Base-by-base conservation (phyloP, 495 filamentous ascomycete genomes). In the Pseudoneurospora amorphoporcata region DNA sequence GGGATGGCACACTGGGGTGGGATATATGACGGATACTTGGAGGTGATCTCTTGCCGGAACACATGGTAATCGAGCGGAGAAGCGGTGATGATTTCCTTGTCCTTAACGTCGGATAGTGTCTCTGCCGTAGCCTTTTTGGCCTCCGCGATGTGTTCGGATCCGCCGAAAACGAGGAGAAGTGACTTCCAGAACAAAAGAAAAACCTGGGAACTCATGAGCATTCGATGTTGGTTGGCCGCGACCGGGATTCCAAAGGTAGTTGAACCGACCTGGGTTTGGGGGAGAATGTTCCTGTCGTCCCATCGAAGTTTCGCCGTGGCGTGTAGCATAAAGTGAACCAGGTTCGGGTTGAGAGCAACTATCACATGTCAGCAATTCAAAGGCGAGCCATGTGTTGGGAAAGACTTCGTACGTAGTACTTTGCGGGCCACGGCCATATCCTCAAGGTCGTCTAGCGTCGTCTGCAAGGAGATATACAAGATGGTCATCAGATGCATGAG, bases 11-110 rank as follows among this genome's bases (percentile, higher is more conserved):
- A 90, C 37, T 88, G 90, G 32, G 95, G 96, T 5, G 95, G 95
- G 73, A 94, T 90, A 80, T 98, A 99, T 5, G 96, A 92, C 6
- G 95, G 95, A 77, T 99, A 99, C 83, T 99, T 99, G 0, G 95
- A 98, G n/a, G 90, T 97, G 75, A 99, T 94, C 80, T 99, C 95
- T 80, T 98, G 95, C 37, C 96, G 90, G 78, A 99, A 99, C 14
- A 93, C 85, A 78, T 98, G 95, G 77, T 99, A 99, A 77, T 99
- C 96, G 10, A 99, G 85, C 14, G 96, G 95, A 10, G 94, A 97
- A 6, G 95, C 94, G 2, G 90, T 96, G 71, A 99, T 93, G 43
- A 93, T 81, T 80, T 80, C 82, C 72, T 85, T 87, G 61, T 83
- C 40, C 38, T 69, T 68, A 7, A 75, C 84, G 40, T 85, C 82